These are phyloP conservation scores for Testicularia cyperi DNA, from an alignment of 1,284 basidiomycete genomes.

Conservation along the genomic window DNA sequence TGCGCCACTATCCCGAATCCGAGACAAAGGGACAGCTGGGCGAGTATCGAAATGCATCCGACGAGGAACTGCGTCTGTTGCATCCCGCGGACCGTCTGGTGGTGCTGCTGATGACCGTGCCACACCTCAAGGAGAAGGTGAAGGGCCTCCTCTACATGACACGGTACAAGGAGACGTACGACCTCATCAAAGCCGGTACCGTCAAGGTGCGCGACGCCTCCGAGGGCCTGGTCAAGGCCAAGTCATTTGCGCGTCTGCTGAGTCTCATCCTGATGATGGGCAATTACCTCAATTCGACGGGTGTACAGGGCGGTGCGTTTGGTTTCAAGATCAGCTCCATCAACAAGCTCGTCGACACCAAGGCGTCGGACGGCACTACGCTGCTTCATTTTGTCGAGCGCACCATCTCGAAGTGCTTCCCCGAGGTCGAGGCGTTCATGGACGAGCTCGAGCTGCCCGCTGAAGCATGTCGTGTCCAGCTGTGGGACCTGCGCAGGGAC, in stretches of 20 bases:
- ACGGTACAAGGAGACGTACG: slow-evolving; percentile 55
- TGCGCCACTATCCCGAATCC: slow-evolving; percentile 58
- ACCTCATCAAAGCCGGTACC: slow-evolving; percentile 43
- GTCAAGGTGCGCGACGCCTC: slow-evolving; percentile 47
- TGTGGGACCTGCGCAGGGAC: slow-evolving; percentile 56
- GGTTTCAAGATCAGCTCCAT: slow-evolving; percentile 97
- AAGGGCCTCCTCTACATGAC: slow-evolving; percentile 83
- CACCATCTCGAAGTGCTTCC: slow-evolving; percentile 84
- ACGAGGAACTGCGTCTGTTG: slow-evolving; percentile 82
- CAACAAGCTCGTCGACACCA: slow-evolving; percentile 97
- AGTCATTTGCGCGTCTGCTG: slow-evolving; percentile 49
- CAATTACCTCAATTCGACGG: slow-evolving; percentile 97
- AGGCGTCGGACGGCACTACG: slow-evolving; percentile 80
- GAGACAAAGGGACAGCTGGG: slow-evolving; percentile 59
- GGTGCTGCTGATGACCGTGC: slow-evolving; percentile 93
- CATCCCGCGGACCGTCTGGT: slow-evolving; percentile 95
- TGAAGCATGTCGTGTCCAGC: slow-evolving; percentile 76
- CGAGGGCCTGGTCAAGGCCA: slow-evolving; percentile 54
- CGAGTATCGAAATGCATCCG: slow-evolving; percentile 76
- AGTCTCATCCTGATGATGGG: slow-evolving; percentile 80
- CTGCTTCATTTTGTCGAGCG: slow-evolving; percentile 91
- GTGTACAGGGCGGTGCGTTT: slow-evolving; percentile 93
- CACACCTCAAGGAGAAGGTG: slow-evolving; percentile 84
- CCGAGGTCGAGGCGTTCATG: slow-evolving; percentile 81
- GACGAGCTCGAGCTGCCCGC: slow-evolving; percentile 86